These are phyloP conservation scores for Xylogone sp. DNA, from an alignment of 2,329 filamentous ascomycete genomes.

Conservation along the genomic window DNA sequence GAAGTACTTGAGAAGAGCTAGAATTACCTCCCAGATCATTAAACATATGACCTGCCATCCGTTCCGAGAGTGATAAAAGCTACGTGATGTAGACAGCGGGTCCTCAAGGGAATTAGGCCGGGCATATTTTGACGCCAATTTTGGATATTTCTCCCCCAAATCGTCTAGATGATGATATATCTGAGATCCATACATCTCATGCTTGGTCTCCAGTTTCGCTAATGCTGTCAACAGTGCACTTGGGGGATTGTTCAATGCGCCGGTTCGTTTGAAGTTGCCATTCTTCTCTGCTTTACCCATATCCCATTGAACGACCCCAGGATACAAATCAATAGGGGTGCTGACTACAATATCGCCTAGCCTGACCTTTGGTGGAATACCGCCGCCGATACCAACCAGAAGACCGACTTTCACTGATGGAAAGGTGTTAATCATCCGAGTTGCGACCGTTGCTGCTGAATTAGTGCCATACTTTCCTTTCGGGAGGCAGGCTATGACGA, in stretches of 20 bases:
- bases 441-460: constrained; percentile 28
- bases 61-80: constrained; percentile 2
- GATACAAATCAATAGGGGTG: neutral
- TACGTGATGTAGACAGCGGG: constrained; percentile 1
- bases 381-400: constrained; percentile 1
- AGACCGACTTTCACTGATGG: constrained; percentile 32
- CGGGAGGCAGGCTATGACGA: constrained; percentile 29
- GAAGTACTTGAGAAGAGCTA: too few species aligned
- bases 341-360: constrained; percentile 4
- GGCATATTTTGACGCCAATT: neutral
- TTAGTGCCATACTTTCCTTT: constrained; percentile 29
- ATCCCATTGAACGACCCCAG: neutral
- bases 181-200: constrained; percentile 3
- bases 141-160: constrained; percentile 5
- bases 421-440: constrained; percentile 28
- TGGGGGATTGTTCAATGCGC: constrained; percentile 6
- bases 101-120: constrained; percentile 3
- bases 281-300: neutral
- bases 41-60: neutral
- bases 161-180: constrained; percentile 5
- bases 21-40: too few species aligned
- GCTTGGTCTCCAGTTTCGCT: constrained; percentile 1
- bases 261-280: constrained; percentile 4
- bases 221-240: constrained; percentile 2
- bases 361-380: neutral